A percentile compares a stretch with the other conserved stretches of the same genome.
These are phyloP conservation scores for Pichia paraexigua DNA, from an alignment of 805 yeast genomes.

Conservation along the genomic window DNA sequence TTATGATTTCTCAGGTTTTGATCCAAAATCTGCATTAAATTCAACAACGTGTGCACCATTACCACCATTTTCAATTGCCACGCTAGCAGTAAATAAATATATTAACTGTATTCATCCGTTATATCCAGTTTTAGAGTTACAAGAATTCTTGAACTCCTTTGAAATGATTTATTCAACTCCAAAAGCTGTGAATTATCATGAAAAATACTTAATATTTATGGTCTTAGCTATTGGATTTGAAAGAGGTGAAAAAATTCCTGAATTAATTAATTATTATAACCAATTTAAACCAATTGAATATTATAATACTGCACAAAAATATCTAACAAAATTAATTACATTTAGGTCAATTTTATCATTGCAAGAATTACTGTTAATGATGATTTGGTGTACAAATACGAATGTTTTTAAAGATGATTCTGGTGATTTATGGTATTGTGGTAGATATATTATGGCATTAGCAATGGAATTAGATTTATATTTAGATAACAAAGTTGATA, in stretches of 20 bases:
- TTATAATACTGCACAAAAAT: constrained; percentile 18
- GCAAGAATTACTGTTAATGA: constrained; percentile 16
- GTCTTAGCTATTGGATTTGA: constrained; percentile 16
- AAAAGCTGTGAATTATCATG: constrained; percentile 11
- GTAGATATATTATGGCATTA: constrained; percentile 21
- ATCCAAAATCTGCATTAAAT: constrained; percentile 4
- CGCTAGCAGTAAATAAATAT: constrained; percentile 11
- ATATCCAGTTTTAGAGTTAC: constrained; percentile 15
- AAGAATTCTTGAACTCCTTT: constrained; percentile 8
- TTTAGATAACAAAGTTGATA: constrained; percentile 16
- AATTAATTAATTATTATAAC: constrained; percentile 8
- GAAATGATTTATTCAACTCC: constrained; percentile 12
- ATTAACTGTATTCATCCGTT: constrained; percentile 16
- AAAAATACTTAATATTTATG: constrained; percentile 19
- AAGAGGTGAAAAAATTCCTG: constrained; percentile 3
- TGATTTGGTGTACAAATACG: constrained; percentile 18
- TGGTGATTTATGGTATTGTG: constrained; percentile 22
- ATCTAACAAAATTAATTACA: constrained; percentile 14
- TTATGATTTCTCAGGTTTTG: constrained; percentile 11
- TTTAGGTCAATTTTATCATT: constrained; percentile 15
- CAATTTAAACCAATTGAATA: constrained; percentile 18
- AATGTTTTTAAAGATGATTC: constrained; percentile 19
- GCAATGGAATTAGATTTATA: constrained; percentile 23
- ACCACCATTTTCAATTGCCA: constrained; percentile 14
- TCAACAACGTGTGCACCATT: constrained; percentile 18